Percentiles rank a stretch among this genome's conserved stretches.
Evolutionary conservation across 805 yeast genomes (phyloP).

Genomic region (Candida morakotiae): DNA sequence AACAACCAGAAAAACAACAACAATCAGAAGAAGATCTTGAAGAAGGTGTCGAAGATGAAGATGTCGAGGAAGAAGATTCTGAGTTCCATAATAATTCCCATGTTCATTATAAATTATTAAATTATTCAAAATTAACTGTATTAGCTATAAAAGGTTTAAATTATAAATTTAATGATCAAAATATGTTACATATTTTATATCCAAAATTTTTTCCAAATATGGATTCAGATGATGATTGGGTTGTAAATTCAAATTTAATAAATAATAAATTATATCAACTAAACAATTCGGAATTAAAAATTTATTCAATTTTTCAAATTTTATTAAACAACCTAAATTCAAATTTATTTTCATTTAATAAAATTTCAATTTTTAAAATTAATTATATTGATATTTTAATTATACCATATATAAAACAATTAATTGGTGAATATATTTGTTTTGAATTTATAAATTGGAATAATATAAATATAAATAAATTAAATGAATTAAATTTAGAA

Average conservation of each 20-base stretch:
- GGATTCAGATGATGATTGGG: slow-evolving; percentile 40
- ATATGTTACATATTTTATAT: slow-evolving; percentile 39
- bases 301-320: slow-evolving; percentile 16
- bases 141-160: slow-evolving; percentile 38
- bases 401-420: slow-evolving; percentile 25
- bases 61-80: too few relatives aligned
- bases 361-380: slow-evolving; percentile 15
- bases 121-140: slow-evolving; percentile 36
- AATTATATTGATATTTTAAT: slow-evolving; percentile 28
- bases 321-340: slow-evolving; percentile 17
- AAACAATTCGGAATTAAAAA: slow-evolving; percentile 8
- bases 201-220: slow-evolving; percentile 42
- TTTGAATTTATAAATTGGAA: slow-evolving; percentile 11
- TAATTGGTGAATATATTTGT: slow-evolving; percentile 27
- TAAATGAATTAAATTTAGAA: too few relatives aligned
- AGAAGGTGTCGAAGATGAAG: background rate
- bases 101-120: slow-evolving; percentile 32
- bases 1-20: background rate
- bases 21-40: background rate
- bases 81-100: slow-evolving; percentile 22
- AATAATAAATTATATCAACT: slow-evolving; percentile 6
- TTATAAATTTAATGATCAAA: slow-evolving; percentile 36
- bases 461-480: background rate
- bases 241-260: slow-evolving; percentile 17
- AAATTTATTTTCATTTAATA: slow-evolving; percentile 21